Evolutionary conservation across 2,329 filamentous ascomycete genomes (phyloP).

Genomic region (Venturia nashicola): DNA sequence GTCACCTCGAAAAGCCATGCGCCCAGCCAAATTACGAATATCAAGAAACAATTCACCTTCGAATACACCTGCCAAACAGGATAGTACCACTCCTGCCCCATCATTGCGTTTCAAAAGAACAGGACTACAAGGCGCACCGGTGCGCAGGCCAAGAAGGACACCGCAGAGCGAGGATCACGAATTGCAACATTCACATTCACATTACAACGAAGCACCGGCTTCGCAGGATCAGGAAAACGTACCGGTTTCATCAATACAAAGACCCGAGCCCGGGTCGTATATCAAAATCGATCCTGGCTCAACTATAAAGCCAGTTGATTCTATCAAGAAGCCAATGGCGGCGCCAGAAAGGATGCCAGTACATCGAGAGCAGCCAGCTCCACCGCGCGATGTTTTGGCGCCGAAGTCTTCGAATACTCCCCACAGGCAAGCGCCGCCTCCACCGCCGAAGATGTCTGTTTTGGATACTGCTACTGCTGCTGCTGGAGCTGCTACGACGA

Average conservation of each 20-base stretch:
- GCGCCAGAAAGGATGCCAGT: not conserved
- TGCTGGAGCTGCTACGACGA: slow-evolving; percentile 67
- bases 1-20: slow-evolving; percentile 14
- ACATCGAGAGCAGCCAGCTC: slow-evolving; percentile 6
- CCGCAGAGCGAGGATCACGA: slow-evolving; percentile 17
- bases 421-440: slow-evolving; percentile 49
- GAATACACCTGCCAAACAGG: slow-evolving; percentile 24
- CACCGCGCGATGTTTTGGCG: slow-evolving; percentile 3
- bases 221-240: slow-evolving; percentile 78
- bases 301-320: slow-evolving; percentile 14
- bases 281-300: slow-evolving; percentile 16
- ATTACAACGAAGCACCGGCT: slow-evolving; percentile 42
- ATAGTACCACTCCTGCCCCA: slow-evolving; percentile 27
- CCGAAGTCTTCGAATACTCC: slow-evolving; percentile 6
- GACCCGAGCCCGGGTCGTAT: slow-evolving; percentile 19
- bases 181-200: slow-evolving; percentile 5
- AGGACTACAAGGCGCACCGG: slow-evolving; percentile 25
- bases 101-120: slow-evolving; percentile 27
- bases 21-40: slow-evolving; percentile 25
- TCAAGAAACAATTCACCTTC: slow-evolving; percentile 23
- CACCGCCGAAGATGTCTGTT: slow-evolving; percentile 92
- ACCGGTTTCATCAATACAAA: slow-evolving; percentile 32
- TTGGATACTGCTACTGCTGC: slow-evolving; percentile 81
- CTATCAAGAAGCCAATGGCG: not conserved
- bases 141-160: slow-evolving; percentile 25